Percentiles rank a stretch among this genome's conserved stretches.
Evolutionary conservation across 2,329 filamentous ascomycete genomes (phyloP).

Genomic region (Pseudogymnoascus sp.): DNA sequence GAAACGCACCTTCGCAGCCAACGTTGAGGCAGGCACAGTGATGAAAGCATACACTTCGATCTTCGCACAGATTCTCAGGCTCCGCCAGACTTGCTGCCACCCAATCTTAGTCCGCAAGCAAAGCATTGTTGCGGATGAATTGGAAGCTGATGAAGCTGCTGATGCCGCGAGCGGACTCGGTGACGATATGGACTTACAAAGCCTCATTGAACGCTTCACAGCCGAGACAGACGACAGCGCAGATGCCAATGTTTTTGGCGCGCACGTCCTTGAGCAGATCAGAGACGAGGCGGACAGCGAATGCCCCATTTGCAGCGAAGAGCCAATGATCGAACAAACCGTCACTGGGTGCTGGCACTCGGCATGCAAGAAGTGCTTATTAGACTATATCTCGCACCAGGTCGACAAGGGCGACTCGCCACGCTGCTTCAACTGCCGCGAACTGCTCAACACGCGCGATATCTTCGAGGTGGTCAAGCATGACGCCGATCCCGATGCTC

Average conservation of each 20-base stretch:
- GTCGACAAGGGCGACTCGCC: conserved; percentile 66
- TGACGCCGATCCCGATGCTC: conserved; percentile 47
- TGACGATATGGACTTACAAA: conserved; percentile 92
- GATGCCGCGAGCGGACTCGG: conserved; percentile 74
- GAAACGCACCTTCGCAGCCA: conserved; percentile 75
- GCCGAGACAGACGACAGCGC: conserved; percentile 53
- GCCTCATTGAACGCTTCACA: conserved; percentile 77
- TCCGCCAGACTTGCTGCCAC: conserved; percentile 91
- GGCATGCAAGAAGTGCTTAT: conserved; percentile 87
- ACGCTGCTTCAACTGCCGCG: conserved; percentile 85
- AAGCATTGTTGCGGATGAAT: conserved; percentile 77
- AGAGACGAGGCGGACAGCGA: conserved; percentile 81
- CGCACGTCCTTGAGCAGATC: conserved; percentile 83
- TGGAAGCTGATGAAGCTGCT: conserved; percentile 67
- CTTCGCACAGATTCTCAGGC: conserved; percentile 87
- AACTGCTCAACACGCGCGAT: conserved; percentile 71
- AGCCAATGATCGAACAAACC: conserved; percentile 88
- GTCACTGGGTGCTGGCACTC: conserved; percentile 98
- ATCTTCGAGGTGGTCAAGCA: conserved; percentile 88
- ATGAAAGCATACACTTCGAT: conserved; percentile 96
- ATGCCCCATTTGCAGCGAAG: conserved; percentile 90
- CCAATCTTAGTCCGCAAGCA: conserved; percentile 82
- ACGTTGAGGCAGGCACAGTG: conserved; percentile 83
- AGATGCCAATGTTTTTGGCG: conserved; percentile 65
- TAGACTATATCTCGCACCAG: conserved; percentile 84